Base-by-base conservation (phyloP, 805 yeast species). In the Schwanniomyces polymorphus region DNA sequence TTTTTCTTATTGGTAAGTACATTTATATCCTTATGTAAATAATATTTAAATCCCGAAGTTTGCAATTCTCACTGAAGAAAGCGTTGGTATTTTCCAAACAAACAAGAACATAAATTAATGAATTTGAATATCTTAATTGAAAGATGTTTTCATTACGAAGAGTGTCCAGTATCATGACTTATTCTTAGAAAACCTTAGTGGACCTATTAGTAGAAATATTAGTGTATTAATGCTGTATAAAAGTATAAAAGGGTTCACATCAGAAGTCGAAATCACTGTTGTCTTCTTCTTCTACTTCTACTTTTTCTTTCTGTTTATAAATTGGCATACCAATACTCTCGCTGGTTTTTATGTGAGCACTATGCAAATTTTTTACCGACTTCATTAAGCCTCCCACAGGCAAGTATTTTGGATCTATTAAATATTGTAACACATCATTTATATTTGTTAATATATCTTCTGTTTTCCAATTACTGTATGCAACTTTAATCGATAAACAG, bases 291-390 rank as follows among this genome's bases (percentile, higher is more conserved):
- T 51, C 60, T 4, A 47, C 58, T 1, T 50, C 57, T 21, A 47
- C 53, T 16, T 26, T 42, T 27, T 43, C 46, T 18, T 33, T 27
- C 4, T 28, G 40, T 40, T 55, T 48, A 33, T 31, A 51, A 10
- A 85, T 67, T 1, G 91, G 92, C 54, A 87, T 67, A 61, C 88
- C 80, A 14, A 76, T 73, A 64, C 91, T 85, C 35, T 81, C 85
- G 40, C 80, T 74, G 0, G 90, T 83, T 63, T 86, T 86, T 35
- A 87, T 70, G 56, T 81, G 81, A 12, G 85, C 63, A 23, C 77
- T 78, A 10, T 64, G 72, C 10, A 86, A 67, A 34, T 75, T 75
- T 14, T 70, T 66, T 17, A 74, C 48, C 1, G 68, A 75, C 47
- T 70, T 70, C 26, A 83, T 61, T 3, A 81, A 59, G 2, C 89